phyloP scores from a whole-genome alignment of 805 yeast species.

The Pichia membranifaciens region DNA sequence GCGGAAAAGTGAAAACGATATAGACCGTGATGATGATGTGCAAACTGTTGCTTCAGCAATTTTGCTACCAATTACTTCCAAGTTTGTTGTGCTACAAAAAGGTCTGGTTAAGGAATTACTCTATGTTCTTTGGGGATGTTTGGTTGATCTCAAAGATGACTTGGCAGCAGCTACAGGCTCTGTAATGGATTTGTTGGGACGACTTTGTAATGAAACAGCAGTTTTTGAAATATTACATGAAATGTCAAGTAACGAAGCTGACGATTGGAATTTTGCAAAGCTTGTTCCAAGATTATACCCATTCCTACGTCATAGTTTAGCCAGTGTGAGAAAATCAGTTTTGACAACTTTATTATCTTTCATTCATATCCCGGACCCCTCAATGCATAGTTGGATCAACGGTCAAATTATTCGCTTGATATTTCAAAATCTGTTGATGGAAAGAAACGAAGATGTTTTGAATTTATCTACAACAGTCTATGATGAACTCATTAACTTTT shows the following conservation, averaged over 20 bases:
- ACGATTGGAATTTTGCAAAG: constrained; percentile 47
- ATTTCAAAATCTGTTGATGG: constrained; percentile 83
- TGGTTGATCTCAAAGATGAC: constrained; percentile 83
- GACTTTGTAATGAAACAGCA: constrained; percentile 73
- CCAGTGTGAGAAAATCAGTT: constrained; percentile 86
- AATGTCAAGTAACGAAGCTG: constrained; percentile 37
- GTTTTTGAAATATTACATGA: constrained; percentile 68
- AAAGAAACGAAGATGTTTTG: constrained; percentile 74
- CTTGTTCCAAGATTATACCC: constrained; percentile 91
- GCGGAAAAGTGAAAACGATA: constrained; percentile 52
- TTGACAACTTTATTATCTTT: constrained; percentile 76
- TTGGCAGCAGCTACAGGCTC: constrained; percentile 92
- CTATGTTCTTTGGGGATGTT: constrained; percentile 83
- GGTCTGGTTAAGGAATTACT: constrained; percentile 44
- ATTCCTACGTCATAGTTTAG: constrained; percentile 87
- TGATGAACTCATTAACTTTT: constrained; percentile 45
- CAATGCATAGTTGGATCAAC: constrained; percentile 64
- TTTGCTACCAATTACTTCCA: constrained; percentile 80
- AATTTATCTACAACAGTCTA: constrained; percentile 60
- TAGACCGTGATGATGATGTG: constrained; percentile 96
- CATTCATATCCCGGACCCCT: constrained; percentile 43
- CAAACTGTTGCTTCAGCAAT: constrained; percentile 96
- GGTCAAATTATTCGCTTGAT: constrained; percentile 67
- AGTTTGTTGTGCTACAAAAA: constrained; percentile 64
- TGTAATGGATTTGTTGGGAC: constrained; percentile 89